Base-by-base conservation (phyloP, 2,329 filamentous ascomycete genomes). In the Aspergillus aculeatus region DNA sequence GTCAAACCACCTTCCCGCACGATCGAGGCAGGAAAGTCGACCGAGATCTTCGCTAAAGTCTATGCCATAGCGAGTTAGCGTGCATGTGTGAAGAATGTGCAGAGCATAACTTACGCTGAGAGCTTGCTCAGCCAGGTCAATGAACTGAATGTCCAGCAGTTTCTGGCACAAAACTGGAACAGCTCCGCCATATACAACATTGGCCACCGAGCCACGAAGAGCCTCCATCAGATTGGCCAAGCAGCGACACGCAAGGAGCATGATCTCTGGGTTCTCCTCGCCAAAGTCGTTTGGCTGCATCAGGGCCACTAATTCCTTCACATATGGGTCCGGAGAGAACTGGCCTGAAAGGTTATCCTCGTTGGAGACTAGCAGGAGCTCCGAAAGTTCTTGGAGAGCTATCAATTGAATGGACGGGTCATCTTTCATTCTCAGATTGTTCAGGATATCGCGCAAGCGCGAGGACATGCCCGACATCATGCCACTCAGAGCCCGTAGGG, bases 221-320 rank as follows among this genome's bases (percentile, higher is more conserved):
- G 94, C 96, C 75, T 99, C 95, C 95, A 99, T 99, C 57, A 99
- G 78, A 73, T 99, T 98, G 61, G 95, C 95, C 68, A 99, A 84
- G 75, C 92, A 98, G 61, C 96, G 90, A 73, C 95, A 99, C 21
- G 95, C 94, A 61, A 98, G 83, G 12, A 99, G 87, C 94, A 98
- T 98, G 62, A 98, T 91, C 75, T 99, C 95, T 0, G 93, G 91
- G 68, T 96, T 97, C 73, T 96, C 92, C 69, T 96, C 92, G 23
- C 87, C 88, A 64, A 91, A 87, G 59, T 96, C 92, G 71, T 91
- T 91, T 2, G 91, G 90, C 68, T 96, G 90, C 95, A 99, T 98
- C 67, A 99, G 80, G 12, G 83, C 78, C 51, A 99, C 92, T 55
- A 99, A 82, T 77, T 99, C 95, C 77, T 96, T 97, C 58, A 99